Evolutionary conservation across 345 rosid species (phyloP).

Genomic region (Theobroma cacao): DNA sequence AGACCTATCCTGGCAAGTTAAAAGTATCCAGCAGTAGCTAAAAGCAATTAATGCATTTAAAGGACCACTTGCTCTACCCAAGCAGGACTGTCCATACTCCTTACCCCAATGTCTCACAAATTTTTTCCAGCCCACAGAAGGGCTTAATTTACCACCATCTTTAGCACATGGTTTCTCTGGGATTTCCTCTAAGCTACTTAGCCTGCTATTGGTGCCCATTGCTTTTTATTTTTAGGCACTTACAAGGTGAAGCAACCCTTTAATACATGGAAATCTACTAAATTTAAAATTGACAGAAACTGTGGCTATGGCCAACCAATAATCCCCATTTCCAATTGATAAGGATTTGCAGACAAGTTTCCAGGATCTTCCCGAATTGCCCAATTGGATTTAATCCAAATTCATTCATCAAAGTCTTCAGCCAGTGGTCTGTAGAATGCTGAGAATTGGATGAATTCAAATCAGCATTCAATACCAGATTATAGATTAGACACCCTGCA

Average conservation of each 20-base stretch:
- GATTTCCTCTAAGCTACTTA: neutral
- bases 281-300: neutral
- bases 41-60: conserved; percentile 2
- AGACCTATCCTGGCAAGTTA: neutral
- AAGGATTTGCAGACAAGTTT: conserved; percentile 4
- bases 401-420: neutral
- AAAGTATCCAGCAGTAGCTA: neutral
- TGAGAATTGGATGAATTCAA: neutral
- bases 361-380: neutral
- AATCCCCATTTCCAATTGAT: neutral
- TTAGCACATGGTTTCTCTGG: conserved; percentile 32
- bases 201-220: conserved; percentile 11
- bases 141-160: neutral
- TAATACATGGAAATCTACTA: neutral
- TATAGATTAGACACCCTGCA: neutral
- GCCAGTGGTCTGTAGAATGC: neutral
- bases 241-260: conserved; percentile 2
- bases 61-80: conserved; percentile 2
- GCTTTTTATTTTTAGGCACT: conserved; percentile 10
- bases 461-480: neutral
- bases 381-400: neutral
- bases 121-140: conserved; percentile 30
- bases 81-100: neutral
- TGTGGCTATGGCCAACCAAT: neutral
- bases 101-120: neutral